Conservation (phyloP, 2,329 filamentous ascomycete genomes). For the Trichoderma sp. region DNA sequence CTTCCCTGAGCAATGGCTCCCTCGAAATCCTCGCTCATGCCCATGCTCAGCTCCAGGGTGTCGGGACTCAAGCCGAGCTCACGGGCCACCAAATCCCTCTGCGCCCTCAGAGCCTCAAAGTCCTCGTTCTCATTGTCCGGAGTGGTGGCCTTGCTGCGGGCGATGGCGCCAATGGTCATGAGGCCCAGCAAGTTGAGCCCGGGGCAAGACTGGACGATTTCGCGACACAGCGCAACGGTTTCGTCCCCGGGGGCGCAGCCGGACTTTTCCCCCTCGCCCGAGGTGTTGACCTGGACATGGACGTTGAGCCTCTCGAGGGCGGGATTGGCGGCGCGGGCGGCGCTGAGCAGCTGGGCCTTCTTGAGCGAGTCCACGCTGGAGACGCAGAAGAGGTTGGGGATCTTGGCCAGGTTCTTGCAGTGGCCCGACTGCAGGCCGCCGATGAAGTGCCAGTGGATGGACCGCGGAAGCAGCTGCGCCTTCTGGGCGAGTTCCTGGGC, state of each 20-base stretch:
- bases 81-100: slow-evolving; percentile 65
- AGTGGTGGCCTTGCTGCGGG: slow-evolving; percentile 70
- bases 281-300: slow-evolving; percentile 95
- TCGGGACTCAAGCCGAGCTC: slow-evolving; percentile 47
- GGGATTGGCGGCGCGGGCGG: slow-evolving; percentile 57
- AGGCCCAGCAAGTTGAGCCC: slow-evolving; percentile 73
- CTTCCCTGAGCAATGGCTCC: slow-evolving; percentile 80
- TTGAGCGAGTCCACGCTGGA: slow-evolving; percentile 85
- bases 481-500: slow-evolving; percentile 86
- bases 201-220: slow-evolving; percentile 68
- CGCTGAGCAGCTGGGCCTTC: slow-evolving; percentile 80
- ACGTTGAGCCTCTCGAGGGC: slow-evolving; percentile 57
- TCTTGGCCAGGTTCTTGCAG: slow-evolving; percentile 80
- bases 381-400: slow-evolving; percentile 87
- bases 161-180: slow-evolving; percentile 98
- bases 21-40: slow-evolving; percentile 97
- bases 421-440: slow-evolving; percentile 88
- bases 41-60: slow-evolving; percentile 88
- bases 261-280: slow-evolving; percentile 79
- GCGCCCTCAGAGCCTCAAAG: slow-evolving; percentile 66
- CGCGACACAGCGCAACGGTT: slow-evolving; percentile 61
- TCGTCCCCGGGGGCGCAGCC: slow-evolving; percentile 68
- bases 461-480: slow-evolving; percentile 69
- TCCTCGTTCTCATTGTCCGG: slow-evolving; percentile 86
- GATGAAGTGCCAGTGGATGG: slow-evolving; percentile 94